phyloP scores from a whole-genome alignment of 768 basidiomycete species.

The Tricholoma bakamatsutake region DNA sequence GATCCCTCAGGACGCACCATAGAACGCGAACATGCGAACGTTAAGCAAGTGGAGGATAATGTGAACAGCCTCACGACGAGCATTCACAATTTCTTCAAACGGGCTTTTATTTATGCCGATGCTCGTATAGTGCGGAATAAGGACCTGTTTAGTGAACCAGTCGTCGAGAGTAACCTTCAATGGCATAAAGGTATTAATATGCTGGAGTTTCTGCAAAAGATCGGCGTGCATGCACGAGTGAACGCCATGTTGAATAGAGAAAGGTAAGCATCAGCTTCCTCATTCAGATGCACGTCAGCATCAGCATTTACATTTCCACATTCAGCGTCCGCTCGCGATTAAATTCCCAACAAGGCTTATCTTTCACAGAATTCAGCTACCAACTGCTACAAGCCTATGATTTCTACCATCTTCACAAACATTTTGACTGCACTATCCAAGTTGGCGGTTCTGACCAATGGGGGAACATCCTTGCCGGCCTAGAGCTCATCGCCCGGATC shows the following conservation, averaged over 20 bases:
- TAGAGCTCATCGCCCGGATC: slow-evolving; percentile 79
- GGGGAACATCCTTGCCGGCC: slow-evolving; percentile 94
- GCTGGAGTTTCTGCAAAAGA: slow-evolving; percentile 77
- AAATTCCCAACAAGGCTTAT: slow-evolving; percentile 76
- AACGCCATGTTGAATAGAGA: slow-evolving; percentile 89
- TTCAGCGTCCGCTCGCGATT: slow-evolving; percentile 78
- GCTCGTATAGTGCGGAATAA: slow-evolving; percentile 22
- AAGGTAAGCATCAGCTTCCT: slow-evolving; percentile 50
- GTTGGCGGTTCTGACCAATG: slow-evolving; percentile 97
- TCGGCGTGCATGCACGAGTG: slow-evolving; percentile 76
- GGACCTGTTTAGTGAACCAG: slow-evolving; percentile 17
- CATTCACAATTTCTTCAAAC: slow-evolving; percentile 66
- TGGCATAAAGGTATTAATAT: slow-evolving; percentile 76
- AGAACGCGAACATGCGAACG: slow-evolving; percentile 69
- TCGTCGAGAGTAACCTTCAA: slow-evolving; percentile 45
- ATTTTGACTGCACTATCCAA: slow-evolving; percentile 73
- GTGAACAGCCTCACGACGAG: slow-evolving; percentile 55
- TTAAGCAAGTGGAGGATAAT: slow-evolving; percentile 57
- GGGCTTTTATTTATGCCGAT: slow-evolving; percentile 56
- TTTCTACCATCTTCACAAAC: slow-evolving; percentile 69
- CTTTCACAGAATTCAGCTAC: slow-evolving; percentile 98
- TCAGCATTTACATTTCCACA: neutral
- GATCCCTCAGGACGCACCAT: slow-evolving; percentile 89
- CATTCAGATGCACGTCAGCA: neutral
- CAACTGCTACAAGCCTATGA: slow-evolving; percentile 97